Evolutionary conservation across 805 yeast genomes (phyloP), one percentile per base, ranked within the genome.

Genomic region (Wickerhamomyces xylosicus): DNA sequence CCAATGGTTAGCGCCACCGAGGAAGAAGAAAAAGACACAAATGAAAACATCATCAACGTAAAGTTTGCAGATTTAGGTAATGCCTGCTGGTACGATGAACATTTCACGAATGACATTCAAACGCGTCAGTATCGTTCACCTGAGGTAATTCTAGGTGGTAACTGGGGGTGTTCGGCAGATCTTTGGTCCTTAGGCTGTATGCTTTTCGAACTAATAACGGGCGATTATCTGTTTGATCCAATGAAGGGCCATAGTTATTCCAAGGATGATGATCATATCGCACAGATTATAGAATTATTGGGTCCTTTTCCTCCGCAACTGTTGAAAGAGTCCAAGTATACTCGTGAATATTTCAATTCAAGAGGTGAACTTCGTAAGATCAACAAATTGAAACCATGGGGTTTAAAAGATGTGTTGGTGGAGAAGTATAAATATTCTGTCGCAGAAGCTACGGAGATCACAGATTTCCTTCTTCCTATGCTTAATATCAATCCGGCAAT

Each of bases 161-260:
- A 74, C 25, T 92, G 98, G 98, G 98, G 98, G 1, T 87, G 95
- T 38, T 78, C 90, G 39, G 80, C 94, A 1, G 98, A 92, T 61
- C 72, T 90, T 36, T 92, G 98, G 98, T 84, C 95, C n/a, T 67
- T 84, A 51, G 97, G 95, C 0, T 89, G 97, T 62, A 62, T 92
- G 52, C 67, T 84, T 1, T 92, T 92, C 61, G 98, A 92, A 63
- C 67, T 92, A 19, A 60, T 90, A 34, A 90, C 98, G 0, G 97
- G 97, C 3, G 97, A 90, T 59, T 89, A 89, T 53, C 60, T 92
- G 37, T 92, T 90, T 58, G 97, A 90, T 57, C 98, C 98, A 1
- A 61, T 58, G 34, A 75, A 75, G 44, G 87, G 89, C 1, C 74
- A 72, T 40, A 66, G 82, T 4, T 90, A 85, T 61, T 58, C 79